Evolutionary conservation across 768 basidiomycete genomes (phyloP).

Genomic region (Infundibulicybe gibba): DNA sequence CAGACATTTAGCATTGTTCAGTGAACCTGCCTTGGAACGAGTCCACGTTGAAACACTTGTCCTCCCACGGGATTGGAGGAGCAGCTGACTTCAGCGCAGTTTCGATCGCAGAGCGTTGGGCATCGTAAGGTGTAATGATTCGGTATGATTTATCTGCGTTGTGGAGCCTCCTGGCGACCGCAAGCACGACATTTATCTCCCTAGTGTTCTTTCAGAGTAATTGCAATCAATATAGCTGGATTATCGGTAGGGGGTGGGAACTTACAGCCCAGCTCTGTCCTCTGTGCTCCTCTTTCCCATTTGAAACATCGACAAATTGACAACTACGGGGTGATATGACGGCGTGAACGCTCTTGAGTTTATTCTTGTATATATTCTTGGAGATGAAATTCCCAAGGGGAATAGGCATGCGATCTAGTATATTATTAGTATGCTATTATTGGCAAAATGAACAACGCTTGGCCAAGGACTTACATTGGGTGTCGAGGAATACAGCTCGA

Average conservation of each 20-base stretch:
- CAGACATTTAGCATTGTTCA: background rate
- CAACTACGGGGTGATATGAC: conserved; percentile 36
- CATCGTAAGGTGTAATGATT: conserved; percentile 76
- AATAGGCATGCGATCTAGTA: conserved; percentile 58
- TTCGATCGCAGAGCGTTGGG: conserved; percentile 56
- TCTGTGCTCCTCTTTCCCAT: conserved; percentile 23
- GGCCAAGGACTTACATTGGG: conserved; percentile 48
- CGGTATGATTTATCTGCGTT: conserved; percentile 36
- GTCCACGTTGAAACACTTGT: conserved; percentile 75
- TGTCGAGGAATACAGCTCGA: conserved; percentile 46
- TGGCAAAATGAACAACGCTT: background rate
- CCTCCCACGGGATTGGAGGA: conserved; percentile 39
- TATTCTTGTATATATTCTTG: conserved; percentile 47
- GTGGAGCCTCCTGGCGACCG: conserved; percentile 41
- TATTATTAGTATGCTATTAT: background rate
- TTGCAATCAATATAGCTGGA: conserved; percentile 2
- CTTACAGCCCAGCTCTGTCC: conserved; percentile 36
- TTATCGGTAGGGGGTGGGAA: background rate
- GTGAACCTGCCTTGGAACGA: conserved; percentile 63
- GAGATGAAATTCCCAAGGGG: conserved; percentile 64
- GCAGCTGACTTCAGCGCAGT: conserved; percentile 37
- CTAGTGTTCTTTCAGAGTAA: conserved; percentile 40
- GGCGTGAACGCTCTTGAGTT: conserved; percentile 44
- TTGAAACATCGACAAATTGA: conserved; percentile 51
- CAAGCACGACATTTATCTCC: conserved; percentile 45